Evolutionary conservation across 257 asterid genomes (phyloP).

Genomic region (Oldenlandia corymbosa): DNA sequence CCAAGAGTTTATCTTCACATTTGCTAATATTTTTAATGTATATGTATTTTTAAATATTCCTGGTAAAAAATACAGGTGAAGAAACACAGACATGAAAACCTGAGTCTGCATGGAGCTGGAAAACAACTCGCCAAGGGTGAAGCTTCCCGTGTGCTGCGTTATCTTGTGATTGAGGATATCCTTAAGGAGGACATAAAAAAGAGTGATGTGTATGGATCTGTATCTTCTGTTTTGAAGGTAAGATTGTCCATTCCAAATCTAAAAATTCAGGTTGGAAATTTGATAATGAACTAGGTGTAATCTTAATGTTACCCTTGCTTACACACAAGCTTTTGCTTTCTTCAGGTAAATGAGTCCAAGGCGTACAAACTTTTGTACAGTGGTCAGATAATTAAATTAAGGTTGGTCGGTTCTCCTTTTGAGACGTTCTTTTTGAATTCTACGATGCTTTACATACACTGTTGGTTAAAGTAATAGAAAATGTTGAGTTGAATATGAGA

Average conservation of each 20-base stretch:
- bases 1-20: slow-evolving; percentile 16
- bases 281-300: slow-evolving; percentile 6
- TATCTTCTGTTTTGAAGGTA: slow-evolving; percentile 82
- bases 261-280: neutral
- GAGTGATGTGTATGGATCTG: slow-evolving; percentile 81
- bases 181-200: slow-evolving; percentile 79
- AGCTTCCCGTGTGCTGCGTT: slow-evolving; percentile 89
- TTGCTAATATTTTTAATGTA: slow-evolving; percentile 22
- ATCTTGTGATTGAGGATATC: slow-evolving; percentile 82
- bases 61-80: slow-evolving; percentile 71
- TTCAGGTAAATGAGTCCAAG: slow-evolving; percentile 77
- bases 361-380: slow-evolving; percentile 51
- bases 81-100: slow-evolving; percentile 73
- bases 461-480: neutral
- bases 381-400: slow-evolving; percentile 58
- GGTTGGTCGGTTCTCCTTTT: slow-evolving; percentile 36
- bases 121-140: slow-evolving; percentile 79
- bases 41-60: too few relatives aligned
- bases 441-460: neutral
- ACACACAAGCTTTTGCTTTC: slow-evolving; percentile 12
- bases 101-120: slow-evolving; percentile 95
- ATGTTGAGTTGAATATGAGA: neutral
- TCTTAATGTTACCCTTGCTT: slow-evolving; percentile 2
- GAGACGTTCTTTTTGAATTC: slow-evolving; percentile 3
- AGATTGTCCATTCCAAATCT: neutral